Conservation (phyloP, 345 rosid species). For the Passiflora organensis region DNA sequence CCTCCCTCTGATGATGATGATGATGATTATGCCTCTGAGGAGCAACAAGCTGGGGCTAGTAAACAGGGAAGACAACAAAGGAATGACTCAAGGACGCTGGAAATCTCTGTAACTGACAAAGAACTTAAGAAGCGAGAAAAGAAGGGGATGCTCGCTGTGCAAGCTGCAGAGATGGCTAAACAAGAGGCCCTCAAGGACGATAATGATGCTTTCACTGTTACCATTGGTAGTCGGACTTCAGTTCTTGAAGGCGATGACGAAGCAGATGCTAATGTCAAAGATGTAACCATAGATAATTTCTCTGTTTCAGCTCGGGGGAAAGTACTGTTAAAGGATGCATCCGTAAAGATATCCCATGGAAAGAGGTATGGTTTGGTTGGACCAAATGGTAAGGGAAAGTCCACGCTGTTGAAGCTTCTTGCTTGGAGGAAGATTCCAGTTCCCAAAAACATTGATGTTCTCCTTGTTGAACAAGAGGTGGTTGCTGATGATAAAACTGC, state of each 20-base stretch:
- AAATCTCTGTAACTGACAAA: conserved; percentile 55
- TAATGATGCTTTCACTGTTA: conserved; percentile 92
- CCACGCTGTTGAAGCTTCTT: conserved; percentile 85
- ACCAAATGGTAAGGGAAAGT: conserved; percentile 97
- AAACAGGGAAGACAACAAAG: conserved; percentile 36
- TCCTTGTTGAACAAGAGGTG: conserved; percentile 94
- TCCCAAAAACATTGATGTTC: conserved; percentile 92
- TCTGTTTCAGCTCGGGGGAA: conserved; percentile 93
- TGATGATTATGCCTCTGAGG: conserved; percentile 38
- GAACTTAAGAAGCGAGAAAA: conserved; percentile 77
- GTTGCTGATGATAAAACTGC: conserved; percentile 85
- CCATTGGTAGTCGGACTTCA: conserved; percentile 77
- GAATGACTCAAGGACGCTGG: conserved; percentile 47
- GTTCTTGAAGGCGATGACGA: conserved; percentile 88
- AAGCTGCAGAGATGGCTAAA: conserved; percentile 53
- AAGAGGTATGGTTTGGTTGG: conserved; percentile 95
- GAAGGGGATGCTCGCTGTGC: conserved; percentile 57
- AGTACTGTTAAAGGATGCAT: conserved; percentile 78
- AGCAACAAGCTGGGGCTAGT: conserved; percentile 37
- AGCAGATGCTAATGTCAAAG: conserved; percentile 87
- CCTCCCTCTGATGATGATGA: conserved; percentile 91
- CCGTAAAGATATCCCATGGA: conserved; percentile 91
- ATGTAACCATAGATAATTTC: conserved; percentile 73
- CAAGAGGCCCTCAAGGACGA: conserved; percentile 86
- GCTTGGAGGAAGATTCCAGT: conserved; percentile 99